A percentile compares a stretch with the other conserved stretches of the same genome.
Conservation (phyloP, 352 stramenopile species). For the Phytophthora niederhauseri region DNA sequence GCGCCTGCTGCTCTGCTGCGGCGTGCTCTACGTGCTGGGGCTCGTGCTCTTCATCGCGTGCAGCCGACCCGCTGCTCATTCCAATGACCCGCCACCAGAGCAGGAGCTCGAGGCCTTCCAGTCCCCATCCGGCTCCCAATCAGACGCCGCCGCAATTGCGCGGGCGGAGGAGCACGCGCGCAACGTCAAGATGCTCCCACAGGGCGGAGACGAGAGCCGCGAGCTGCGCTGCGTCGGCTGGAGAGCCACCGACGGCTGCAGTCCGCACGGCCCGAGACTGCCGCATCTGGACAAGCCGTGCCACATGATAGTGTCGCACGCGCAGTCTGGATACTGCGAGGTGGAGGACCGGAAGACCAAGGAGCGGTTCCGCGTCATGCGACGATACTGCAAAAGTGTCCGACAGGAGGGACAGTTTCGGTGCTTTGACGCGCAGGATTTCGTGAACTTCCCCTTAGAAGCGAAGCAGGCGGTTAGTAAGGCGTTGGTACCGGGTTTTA, state of each 20-base stretch:
- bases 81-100: neutral
- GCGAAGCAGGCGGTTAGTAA: conserved; percentile 25
- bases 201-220: conserved; percentile 13
- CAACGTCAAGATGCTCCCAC: conserved; percentile 44
- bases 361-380: conserved; percentile 48
- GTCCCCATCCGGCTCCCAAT: conserved; percentile 11
- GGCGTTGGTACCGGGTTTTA: conserved; percentile 17
- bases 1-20: conserved; percentile 19
- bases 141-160: conserved; percentile 18
- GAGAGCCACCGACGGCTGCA: conserved; percentile 38
- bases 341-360: conserved; percentile 39
- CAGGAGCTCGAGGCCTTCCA: neutral
- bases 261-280: conserved; percentile 31
- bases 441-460: conserved; percentile 45
- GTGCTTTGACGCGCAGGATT: conserved; percentile 51
- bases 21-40: conserved; percentile 21
- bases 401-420: conserved; percentile 39
- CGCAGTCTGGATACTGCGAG: conserved; percentile 51
- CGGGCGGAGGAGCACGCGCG: conserved; percentile 47
- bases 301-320: conserved; percentile 26
- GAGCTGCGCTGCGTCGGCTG: conserved; percentile 38
- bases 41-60: conserved; percentile 18
- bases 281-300: conserved; percentile 32
- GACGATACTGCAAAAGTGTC: conserved; percentile 41
- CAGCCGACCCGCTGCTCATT: neutral